phyloP scores from a whole-genome alignment of 331 rosid species.

The Cydonia oblonga region DNA sequence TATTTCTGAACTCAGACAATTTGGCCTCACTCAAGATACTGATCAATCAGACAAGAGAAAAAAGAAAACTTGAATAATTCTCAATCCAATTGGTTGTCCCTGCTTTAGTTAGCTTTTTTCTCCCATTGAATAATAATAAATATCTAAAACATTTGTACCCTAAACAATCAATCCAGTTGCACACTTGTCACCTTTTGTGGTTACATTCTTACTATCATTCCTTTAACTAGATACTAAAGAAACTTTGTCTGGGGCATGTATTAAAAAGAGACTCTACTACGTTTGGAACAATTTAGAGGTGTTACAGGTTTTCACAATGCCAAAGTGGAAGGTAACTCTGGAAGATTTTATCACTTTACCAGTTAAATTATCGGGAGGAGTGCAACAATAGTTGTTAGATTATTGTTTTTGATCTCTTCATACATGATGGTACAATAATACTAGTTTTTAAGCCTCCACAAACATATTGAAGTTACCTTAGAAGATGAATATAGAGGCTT shows the following conservation, averaged over 20 bases:
- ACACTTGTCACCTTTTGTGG: not conserved
- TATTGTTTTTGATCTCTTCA: not conserved
- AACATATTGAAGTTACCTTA: not conserved
- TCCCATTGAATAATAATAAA: not conserved
- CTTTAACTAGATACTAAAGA: not conserved
- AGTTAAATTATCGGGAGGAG: not conserved
- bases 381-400: not conserved
- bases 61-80: not conserved
- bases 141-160: not conserved
- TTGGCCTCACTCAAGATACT: not conserved
- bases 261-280: not conserved
- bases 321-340: not conserved
- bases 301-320: not conserved
- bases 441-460: not conserved
- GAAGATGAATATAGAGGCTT: not conserved
- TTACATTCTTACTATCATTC: not conserved
- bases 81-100: not conserved
- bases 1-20: not conserved
- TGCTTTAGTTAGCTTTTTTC: not conserved
- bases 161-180: not conserved
- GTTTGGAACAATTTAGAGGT: not conserved
- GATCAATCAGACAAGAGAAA: not conserved
- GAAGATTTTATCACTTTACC: not conserved
- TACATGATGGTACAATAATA: not conserved
- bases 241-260: not conserved